Evolutionary conservation across 306 rosid species (phyloP), one percentile per base, ranked within the genome.

Genomic region (Trifolium dubium): DNA sequence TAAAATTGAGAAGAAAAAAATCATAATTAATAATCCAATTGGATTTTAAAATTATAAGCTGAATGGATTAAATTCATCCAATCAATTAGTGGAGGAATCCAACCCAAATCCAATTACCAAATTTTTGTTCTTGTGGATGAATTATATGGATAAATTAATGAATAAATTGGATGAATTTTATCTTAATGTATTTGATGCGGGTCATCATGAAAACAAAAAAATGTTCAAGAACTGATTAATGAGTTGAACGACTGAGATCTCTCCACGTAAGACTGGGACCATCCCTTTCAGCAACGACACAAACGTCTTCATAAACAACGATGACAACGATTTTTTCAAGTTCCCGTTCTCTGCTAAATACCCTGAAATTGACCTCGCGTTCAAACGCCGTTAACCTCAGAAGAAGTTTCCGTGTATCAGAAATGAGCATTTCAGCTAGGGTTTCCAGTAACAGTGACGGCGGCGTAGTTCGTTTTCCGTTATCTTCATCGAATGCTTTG

Each of bases 401-500:
- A 73, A 81, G 31, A 73, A 81, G 17, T 34, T 65, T 30, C 15
- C 65, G 83, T 13, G 46, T 9, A 50, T 47, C 8, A 5, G 71
- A 12, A 51, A 81, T 81, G 89, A 80, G 50, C 32, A 44, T 60
- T 51, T 44, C 84, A 13, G 68, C 55, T 73, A 72, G 71, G 60
- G 83, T 72, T 80, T 72, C 92, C 10, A 77, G 28, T 41, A 85
- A 79, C 35, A 82, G 63, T 3, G 85, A 13, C 41, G 86, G 78
- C 10, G 83, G 66, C 1, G 88, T 14, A 2, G 79, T 79, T 77
- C 96, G 91, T 23, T 88, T 91, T 61, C 89, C 89, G 6, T 47
- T 93, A 44, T 88, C 97, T 60, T 60, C 86, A 5, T 75, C 89
- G 10, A 74, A 66, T 64, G 66, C 87, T 49, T 82, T 92, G 80